Base-by-base conservation (phyloP, 2,329 filamentous ascomycete species). In the Alternaria viburni region DNA sequence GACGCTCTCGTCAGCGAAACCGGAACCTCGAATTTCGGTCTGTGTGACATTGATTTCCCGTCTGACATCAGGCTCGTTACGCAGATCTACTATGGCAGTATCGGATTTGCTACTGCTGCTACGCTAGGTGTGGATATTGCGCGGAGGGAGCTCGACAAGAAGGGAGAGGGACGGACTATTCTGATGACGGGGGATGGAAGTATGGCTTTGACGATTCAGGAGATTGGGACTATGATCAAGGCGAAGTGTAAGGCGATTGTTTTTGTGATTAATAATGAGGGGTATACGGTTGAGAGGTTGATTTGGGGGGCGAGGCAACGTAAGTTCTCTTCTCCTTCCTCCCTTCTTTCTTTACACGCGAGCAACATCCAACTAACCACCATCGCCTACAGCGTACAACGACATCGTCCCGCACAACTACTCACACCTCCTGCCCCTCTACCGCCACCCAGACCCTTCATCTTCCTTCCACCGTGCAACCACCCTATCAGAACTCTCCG, bases 151-250 rank as follows among this genome's bases (percentile, higher is more conserved):
- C 71, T 84, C 70, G 51, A 44, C 61, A 7, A 50, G 26, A 17
- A 51, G 0, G 56, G 21, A 10, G 47, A 47, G 11, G 73, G 77
- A 6, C 61, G 86, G 57, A 86, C 87, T 0, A 82, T 89, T 10
- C 77, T 90, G 2, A 82, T 88, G 64, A 88, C 88, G 32, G 88
- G 88, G 6, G 88, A 90, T 56, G 89, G 89, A 4, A 89, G 87
- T 65, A 84, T 91, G 62, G 86, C 90, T 66, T 86, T 91, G 79
- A 91, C 89, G 0, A 88, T 85, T 0, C 89, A 91, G 72, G 89
- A 90, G 66, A 79, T 92, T 4, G 85, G 86, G 11, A 89, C 87
- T 2, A 90, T 91, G 69, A 87, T 91, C 68, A 76, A 76, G 55
- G 69, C 77, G 2, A 68, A 77, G 8, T 68, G 79, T 17, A 74